A percentile compares a stretch with the other conserved stretches of the same genome.
Evolutionary conservation across 2,329 filamentous ascomycete genomes (phyloP).

Genomic region (Hypoxylon rubiginosum): DNA sequence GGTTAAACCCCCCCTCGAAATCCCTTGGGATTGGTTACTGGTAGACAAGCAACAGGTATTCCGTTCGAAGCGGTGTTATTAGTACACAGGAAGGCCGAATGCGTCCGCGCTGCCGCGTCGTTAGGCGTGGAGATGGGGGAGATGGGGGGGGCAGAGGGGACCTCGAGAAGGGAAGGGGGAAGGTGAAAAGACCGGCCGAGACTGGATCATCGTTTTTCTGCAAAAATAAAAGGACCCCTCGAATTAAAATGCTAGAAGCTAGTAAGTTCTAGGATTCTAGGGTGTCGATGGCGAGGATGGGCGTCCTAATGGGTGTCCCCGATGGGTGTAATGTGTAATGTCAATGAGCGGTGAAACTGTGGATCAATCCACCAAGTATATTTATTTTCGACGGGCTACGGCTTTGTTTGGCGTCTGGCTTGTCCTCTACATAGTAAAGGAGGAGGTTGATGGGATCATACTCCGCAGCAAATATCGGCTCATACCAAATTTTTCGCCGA

Average conservation of each 20-base stretch:
- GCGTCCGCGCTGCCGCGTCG: conserved; percentile 8
- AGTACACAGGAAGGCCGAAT: conserved; percentile 20
- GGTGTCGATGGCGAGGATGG: not conserved
- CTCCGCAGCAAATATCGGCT: too few relatives aligned
- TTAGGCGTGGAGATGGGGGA: conserved; percentile 26
- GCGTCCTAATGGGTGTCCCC: not conserved
- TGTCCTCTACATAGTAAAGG: too few relatives aligned
- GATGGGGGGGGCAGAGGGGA: not conserved
- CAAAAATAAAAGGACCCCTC: conserved; percentile 31
- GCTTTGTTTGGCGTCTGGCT: not conserved
- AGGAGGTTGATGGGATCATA: too few relatives aligned
- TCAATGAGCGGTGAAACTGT: conserved; percentile 45
- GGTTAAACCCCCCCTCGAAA: conserved; percentile 3
- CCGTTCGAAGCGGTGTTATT: conserved; percentile 27
- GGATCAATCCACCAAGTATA: conserved; percentile 32
- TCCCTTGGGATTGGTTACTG: conserved; percentile 39
- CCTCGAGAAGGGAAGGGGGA: conserved; percentile 17
- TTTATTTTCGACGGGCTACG: conserved; percentile 23
- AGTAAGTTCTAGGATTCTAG: conserved; percentile 28
- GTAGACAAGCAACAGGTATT: conserved; percentile 4
- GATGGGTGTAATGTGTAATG: conserved; percentile 13
- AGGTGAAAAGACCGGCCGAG: conserved; percentile 47
- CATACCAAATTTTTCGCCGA: too few relatives aligned
- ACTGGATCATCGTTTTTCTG: conserved; percentile 47
- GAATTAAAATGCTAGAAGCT: conserved; percentile 31